A percentile compares a stretch with the other conserved stretches of the same genome.
phyloP scores from a whole-genome alignment of 768 basidiomycete genomes.

The Collybia sp. region DNA sequence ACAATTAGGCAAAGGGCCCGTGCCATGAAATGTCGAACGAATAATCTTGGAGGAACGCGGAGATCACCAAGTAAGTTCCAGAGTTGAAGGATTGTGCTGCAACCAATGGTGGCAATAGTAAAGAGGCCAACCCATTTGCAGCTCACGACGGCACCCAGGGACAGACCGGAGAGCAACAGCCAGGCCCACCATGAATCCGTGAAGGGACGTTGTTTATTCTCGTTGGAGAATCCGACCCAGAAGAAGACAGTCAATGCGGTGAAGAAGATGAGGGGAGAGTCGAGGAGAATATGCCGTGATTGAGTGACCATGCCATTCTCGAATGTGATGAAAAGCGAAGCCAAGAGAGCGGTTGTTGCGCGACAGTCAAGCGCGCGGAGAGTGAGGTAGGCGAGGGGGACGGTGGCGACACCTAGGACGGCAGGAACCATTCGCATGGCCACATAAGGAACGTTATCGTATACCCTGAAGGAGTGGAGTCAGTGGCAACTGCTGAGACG shows the following conservation, averaged over 20 bases:
- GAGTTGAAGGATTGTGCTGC: constrained; percentile 79
- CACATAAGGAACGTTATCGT: constrained; percentile 88
- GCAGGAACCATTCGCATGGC: constrained; percentile 98
- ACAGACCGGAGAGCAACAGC: constrained; percentile 82
- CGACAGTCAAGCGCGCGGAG: constrained; percentile 90
- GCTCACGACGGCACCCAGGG: constrained; percentile 87
- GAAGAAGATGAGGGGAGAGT: constrained; percentile 98
- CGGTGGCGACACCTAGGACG: constrained; percentile 78
- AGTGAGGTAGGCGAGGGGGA: constrained; percentile 91
- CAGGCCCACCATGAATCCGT: constrained; percentile 89
- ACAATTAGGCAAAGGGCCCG: constrained; percentile 86
- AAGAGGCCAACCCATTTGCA: constrained; percentile 99
- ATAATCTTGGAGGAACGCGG: constrained; percentile 69
- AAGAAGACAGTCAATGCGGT: constrained; percentile 84
- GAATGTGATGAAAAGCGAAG: constrained; percentile 88
- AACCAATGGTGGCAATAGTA: constrained; percentile 91
- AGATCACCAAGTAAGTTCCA: constrained; percentile 90
- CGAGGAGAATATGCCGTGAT: constrained; percentile 94
- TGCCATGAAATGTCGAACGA: constrained; percentile 82
- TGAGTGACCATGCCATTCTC: constrained; percentile 97
- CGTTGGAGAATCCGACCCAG: constrained; percentile 90
- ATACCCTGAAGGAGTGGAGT: constrained; percentile 44
- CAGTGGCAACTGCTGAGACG: constrained; percentile 1
- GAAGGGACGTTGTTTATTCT: constrained; percentile 83
- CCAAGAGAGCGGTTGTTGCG: constrained; percentile 88